Evolutionary conservation across 139 green algal species (phyloP), one percentile per base, ranked within the genome.

Genomic region (Closterium sp.): DNA sequence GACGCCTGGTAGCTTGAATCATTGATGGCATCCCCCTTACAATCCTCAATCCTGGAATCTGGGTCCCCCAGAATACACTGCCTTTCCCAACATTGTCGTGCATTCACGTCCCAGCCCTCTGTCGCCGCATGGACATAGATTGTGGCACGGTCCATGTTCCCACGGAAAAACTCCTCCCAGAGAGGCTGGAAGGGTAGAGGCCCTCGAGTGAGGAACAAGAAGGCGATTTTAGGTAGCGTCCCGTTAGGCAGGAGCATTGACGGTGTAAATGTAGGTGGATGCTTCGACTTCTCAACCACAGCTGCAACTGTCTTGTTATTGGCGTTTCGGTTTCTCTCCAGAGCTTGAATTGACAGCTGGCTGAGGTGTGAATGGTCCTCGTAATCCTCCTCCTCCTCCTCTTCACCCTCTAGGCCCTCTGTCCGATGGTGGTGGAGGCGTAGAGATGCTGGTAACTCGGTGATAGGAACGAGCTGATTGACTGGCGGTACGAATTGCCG

Each of bases 131-230:
- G 90, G 21, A 92, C 90, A 86, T 91, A 92, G 17, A 92, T 31
- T 13, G 70, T 79, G n/a, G 28, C 85, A 88, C 38, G 92, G 70
- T 42, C 22, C 29, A n/a, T 45, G 79, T 38, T 31, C 86, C 29
- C 90, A 30, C 45, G 24, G 91, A 94, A 91, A 91, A 94, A 94
- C 28, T 38, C 30, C 29, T 92, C 29, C 91, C 91, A 94, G 45
- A 94, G 91, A 79, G 70, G 28, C 19, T n/a, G 90, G 7, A 94
- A 28, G 24, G 89, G 89, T 13, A 94, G 89, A n/a, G 91, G 91
- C n/a, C 91, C 91, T 24, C 91, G 50, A 50, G 91, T 94, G 28
- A 94, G 91, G 90, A 94, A 94, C 17, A 94, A 28, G 90, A 94
- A 94, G 73, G 91, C 91, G 34, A 94, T 70, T 42, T 94, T 94